phyloP scores from a whole-genome alignment of 2,329 filamentous ascomycete species.

The Plectosphaerella sp. region DNA sequence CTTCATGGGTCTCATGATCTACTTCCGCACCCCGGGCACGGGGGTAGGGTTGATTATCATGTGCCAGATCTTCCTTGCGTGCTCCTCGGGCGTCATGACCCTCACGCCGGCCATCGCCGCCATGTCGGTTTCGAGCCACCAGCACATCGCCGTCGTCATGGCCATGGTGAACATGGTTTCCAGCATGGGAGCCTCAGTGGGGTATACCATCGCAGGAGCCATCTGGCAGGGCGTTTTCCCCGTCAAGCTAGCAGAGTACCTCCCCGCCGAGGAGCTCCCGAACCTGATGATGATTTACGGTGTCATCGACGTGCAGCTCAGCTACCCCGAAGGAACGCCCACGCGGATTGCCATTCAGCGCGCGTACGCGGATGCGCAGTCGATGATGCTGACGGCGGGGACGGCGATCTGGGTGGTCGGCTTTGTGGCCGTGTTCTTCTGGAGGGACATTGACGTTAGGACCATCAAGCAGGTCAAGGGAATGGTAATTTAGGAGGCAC shows the following conservation, averaged over 20 bases:
- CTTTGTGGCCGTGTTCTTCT: conserved; percentile 21
- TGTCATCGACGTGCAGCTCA: conserved; percentile 25
- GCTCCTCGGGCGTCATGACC: conserved; percentile 23
- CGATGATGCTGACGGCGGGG: conserved; percentile 31
- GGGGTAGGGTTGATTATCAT: conserved; percentile 29
- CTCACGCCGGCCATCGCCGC: conserved; percentile 34
- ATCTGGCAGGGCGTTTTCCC: conserved; percentile 33
- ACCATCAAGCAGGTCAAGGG: background rate
- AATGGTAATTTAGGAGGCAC: background rate
- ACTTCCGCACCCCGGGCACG: conserved; percentile 24
- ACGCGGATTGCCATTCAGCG: conserved; percentile 37
- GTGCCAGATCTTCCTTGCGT: conserved; percentile 32
- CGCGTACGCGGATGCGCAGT: conserved; percentile 44
- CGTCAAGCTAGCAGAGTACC: conserved; percentile 24
- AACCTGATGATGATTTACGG: conserved; percentile 37
- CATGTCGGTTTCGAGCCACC: conserved; percentile 24
- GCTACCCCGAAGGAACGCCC: conserved; percentile 32
- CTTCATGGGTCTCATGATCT: conserved; percentile 24
- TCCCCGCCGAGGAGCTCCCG: conserved; percentile 29
- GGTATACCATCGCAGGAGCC: conserved; percentile 22
- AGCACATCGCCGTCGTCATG: conserved; percentile 26
- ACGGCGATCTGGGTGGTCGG: conserved; percentile 20
- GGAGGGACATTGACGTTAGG: conserved; percentile 23
- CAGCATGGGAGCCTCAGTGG: conserved; percentile 25
- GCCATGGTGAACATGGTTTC: conserved; percentile 25